Evolutionary conservation across 2,329 filamentous ascomycete genomes (phyloP).

Genomic region (Neofusicoccum cordaticola): DNA sequence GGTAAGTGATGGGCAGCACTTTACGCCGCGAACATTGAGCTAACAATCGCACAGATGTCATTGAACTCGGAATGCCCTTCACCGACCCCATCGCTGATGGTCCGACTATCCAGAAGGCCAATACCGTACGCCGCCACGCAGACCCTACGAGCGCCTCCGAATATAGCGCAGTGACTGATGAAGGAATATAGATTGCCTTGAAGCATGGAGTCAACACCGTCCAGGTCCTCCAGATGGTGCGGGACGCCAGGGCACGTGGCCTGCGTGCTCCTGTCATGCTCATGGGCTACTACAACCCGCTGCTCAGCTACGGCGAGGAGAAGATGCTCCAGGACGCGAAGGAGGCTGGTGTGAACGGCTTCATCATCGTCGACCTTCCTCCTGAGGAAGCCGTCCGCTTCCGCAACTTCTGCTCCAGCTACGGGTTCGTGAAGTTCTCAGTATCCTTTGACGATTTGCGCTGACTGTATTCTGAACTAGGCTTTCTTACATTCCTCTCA

Average conservation of each 20-base stretch:
- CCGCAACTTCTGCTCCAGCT: slow-evolving; percentile 75
- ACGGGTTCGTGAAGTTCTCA: slow-evolving; percentile 55
- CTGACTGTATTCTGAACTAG: slow-evolving; percentile 28
- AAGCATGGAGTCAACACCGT: slow-evolving; percentile 83
- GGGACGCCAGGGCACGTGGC: slow-evolving; percentile 72
- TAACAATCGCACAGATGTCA: slow-evolving; percentile 64
- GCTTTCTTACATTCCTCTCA: slow-evolving; percentile 93
- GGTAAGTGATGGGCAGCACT: slow-evolving; percentile 52
- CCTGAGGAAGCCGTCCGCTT: slow-evolving; percentile 95
- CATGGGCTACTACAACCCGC: slow-evolving; percentile 99
- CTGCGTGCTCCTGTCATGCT: slow-evolving; percentile 80
- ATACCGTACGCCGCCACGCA: slow-evolving; percentile 60
- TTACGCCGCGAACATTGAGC: slow-evolving; percentile 20
- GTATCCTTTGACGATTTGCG: background rate
- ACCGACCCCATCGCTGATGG: slow-evolving; percentile 98
- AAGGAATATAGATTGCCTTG: slow-evolving; percentile 60
- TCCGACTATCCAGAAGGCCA: slow-evolving; percentile 92
- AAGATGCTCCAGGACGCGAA: slow-evolving; percentile 79
- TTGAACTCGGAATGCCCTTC: slow-evolving; percentile 94
- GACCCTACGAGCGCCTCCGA: too few relatives aligned
- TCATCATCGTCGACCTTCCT: slow-evolving; percentile 93
- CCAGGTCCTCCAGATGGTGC: slow-evolving; percentile 78
- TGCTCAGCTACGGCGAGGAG: slow-evolving; percentile 92
- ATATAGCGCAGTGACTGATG: background rate
- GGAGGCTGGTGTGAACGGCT: slow-evolving; percentile 84